Conservation (phyloP, 345 rosid species). For the Arabis hirsuta region DNA sequence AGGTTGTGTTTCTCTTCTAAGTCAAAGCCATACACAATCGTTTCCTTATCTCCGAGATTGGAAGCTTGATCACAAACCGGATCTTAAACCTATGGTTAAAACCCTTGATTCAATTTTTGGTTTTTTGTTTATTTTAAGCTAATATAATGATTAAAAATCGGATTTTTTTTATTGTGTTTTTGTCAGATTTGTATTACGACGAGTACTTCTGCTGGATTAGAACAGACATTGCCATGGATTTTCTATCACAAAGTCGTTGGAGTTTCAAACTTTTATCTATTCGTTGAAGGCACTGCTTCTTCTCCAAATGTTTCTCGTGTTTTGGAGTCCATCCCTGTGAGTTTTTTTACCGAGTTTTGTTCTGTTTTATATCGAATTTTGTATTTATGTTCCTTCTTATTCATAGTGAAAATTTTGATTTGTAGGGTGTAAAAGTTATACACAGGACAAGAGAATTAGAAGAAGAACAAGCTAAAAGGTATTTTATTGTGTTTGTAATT, state of each 20-base stretch:
- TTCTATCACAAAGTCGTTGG: conserved; percentile 90
- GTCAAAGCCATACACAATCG: conserved; percentile 54
- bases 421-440: conserved; percentile 80
- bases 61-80: conserved; percentile 57
- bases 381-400: conserved; percentile 11
- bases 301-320: conserved; percentile 68
- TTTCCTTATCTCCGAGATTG: conserved; percentile 72
- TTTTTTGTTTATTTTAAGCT: not conserved
- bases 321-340: conserved; percentile 68
- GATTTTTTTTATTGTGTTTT: conserved; percentile 43
- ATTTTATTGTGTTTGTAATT: conserved; percentile 25
- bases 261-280: conserved; percentile 72
- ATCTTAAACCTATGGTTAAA: conserved; percentile 75
- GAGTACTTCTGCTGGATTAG: conserved; percentile 93
- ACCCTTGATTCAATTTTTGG: not conserved
- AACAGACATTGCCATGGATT: conserved; percentile 88
- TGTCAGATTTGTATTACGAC: conserved; percentile 78
- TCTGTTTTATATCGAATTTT: conserved; percentile 7
- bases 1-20: conserved; percentile 63
- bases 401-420: conserved; percentile 8
- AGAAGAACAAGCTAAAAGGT: conserved; percentile 87
- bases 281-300: conserved; percentile 93
- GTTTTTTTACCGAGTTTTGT: conserved; percentile 14
- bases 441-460: conserved; percentile 81
- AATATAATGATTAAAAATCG: not conserved